Evolutionary conservation across 352 stramenopile species (phyloP), one percentile per base, ranked within the genome.

Genomic region (Phytophthora pseudosyringae): DNA sequence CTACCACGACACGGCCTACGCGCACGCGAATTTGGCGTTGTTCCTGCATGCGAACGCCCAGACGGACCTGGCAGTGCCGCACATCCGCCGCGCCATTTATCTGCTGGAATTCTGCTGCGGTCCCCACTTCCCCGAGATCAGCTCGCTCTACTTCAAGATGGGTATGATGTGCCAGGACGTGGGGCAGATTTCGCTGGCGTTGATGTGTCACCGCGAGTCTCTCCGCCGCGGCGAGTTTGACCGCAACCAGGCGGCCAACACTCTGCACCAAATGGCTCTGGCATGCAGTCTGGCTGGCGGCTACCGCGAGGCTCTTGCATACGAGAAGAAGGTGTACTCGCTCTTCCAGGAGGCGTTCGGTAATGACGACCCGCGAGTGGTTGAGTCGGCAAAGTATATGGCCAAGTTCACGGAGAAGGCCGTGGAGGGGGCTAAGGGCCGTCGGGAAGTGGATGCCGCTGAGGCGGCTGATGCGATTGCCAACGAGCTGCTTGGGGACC

Each of bases 161-260:
- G 96, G 95, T 46, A 97, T 90, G 59, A 94, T 98, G 70, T 99
- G 97, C 78, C 89, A 97, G 47, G 90, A 98, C 58, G 80, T 94
- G 18, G 88, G 83, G 4, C 90, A 98, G 45, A 83, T 95, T 41
- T 82, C 83, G 10, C 64, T 95, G 15, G 95, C 96, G 6, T 71
- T 98, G 36, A 69, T 88, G 55, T 98, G 89, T 74, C 86, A 96
- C 67, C 86, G 87, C 39, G 89, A 97, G 53, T 90, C 88, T 50
- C 80, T 97, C 44, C 88, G 90, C 45, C 87, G 89, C 46, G 87
- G 91, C 49, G 87, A 96, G 54, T 86, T 95, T 51, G 90, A 96
- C 51, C 88, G 88, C 59, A 80, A 90, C 35, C 89, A 96, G 69
- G 89, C 89, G 0, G 88, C 88, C 6, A 93, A 93, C 63, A 94